Base-by-base conservation (phyloP, 2,329 filamentous ascomycete species). In the Neurospora sp. region DNA sequence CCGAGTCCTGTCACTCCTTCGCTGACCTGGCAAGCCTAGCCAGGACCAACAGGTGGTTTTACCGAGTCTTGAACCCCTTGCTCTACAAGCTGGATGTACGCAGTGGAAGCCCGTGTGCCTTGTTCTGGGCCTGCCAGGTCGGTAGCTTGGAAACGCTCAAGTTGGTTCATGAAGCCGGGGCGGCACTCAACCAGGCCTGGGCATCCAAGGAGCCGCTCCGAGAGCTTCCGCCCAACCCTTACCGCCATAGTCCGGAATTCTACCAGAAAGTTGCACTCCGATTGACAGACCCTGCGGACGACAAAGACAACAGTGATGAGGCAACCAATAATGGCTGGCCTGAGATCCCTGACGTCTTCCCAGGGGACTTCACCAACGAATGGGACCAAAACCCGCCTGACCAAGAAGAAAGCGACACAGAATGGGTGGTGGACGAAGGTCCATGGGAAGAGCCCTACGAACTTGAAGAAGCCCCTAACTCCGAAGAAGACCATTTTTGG, bases 11-110 rank as follows among this genome's bases (percentile, higher is more conserved):
- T 17, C n/a, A 66, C 68, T 23, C 36, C 33, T 23, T 38, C 39
- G 15, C 28, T 15, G 62, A 52, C 28, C 66, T 69, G 7, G 42
- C 66, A 39, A 9, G 62, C 17, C 68, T 69, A 17, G 33, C 66
- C 38, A 66, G 9, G 4, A 39, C 66, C n/a, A 46, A n/a, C 68
- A 62, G 13, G 19, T 23, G 66, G 33, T 68, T 72, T 23, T 11
- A 73, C 58, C 2, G 17, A 10, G 52, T 71, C 66, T 39, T 71
- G 38, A 72, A 71, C 66, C 71, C 68, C 17, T 39, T 70, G 19
- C 33, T 72, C 15, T 73, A 74, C 68, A 23, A 52, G 6, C 42
- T 67, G 38, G 67, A 71, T 33, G 43, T 69, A 19, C 43, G 62
- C 28, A 36, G 52, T n/a, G 67, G 67, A 15, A 62, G 28, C 6